Evolutionary conservation across 164 flowering plant genomes (phyloP), one percentile per base, ranked within the genome.

Genomic region (Piper longum): DNA sequence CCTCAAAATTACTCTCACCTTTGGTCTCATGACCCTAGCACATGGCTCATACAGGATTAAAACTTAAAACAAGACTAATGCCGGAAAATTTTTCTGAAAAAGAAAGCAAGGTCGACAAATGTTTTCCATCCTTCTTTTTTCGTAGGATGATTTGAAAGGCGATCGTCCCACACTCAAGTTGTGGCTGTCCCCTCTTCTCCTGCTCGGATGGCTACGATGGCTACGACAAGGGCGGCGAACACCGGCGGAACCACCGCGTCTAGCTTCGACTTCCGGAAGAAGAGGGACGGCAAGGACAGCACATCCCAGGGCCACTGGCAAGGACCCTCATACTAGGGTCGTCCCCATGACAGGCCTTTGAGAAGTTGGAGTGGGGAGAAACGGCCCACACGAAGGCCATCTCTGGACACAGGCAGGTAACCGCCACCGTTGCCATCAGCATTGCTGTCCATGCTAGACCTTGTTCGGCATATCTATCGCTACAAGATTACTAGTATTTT

Each of bases 161-260:
- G 17, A 65, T 17, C 13, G 17, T 51, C 40, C 17, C 41, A 62
- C 11, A 44, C 48, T 9, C 48, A 9, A 44, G 48, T 62, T 55
- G 52, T 56, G 59, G 59, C 51, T 16, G 40, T 45, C 7, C 19
- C 36, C 1, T 58, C 64, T 51, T 81, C 85, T 79, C 78, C 77
- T 58, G 79, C 66, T 40, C 77, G 78, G 48, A 85, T 5, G 52
- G 87, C 84, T 26, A 80, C 72, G 11, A 85, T 83, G 14, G 78
- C 80, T 4, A 87, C 90, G 7, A 80, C 72, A 0, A 78, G 69
- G 5, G 89, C 90, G 2, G 90, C 87, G 40, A 87, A 85, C 55
- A 81, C 56, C 7, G 85, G 85, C 9, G 95, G 90, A 11, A 85
- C 84, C 12, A 87, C n/a, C 52, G 76, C 18, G 66, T 87, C 95